Base-by-base conservation (phyloP, 176 grass and related monocot species). In the Panicum miliaceum region DNA sequence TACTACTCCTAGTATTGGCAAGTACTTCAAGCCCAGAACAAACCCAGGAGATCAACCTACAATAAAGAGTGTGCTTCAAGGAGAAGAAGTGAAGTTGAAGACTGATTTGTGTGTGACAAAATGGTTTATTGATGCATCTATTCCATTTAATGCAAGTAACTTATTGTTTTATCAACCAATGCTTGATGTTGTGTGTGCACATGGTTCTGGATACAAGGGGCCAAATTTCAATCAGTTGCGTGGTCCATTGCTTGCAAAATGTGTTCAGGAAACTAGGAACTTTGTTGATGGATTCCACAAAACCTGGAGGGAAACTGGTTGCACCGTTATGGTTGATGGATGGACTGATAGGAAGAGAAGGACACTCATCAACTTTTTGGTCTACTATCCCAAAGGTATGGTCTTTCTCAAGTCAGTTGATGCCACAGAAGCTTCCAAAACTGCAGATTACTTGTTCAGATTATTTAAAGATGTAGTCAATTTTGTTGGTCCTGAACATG, bases 141-240 rank as follows among this genome's bases (percentile, higher is more conserved):
- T 26, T 37, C 15, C 74, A 71, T 86, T 80, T 56, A 63, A 86
- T 80, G 73, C 73, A 34, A 40, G 1, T 46, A 78, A 14, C 29
- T 84, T 8, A 1, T 66, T 51, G 3, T 84, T 53, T 38, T 84
- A 66, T 20, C 14, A 52, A 13, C 71, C 71, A 12, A 77, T 67
- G 70, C 18, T 42, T 43, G 56, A 84, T 77, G 82, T 25, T 25
- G 18, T 78, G 7, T 20, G 29, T 56, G 6, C 43, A 14, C 4
- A 40, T 54, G 82, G 72, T 23, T 3, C 18, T 36, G 58, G 83
- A 19, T 85, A 85, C 27, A 73, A 67, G 19, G 83, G 73, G 29
- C 72, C 59, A 5, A 78, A 11, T 56, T 38, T 20, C 11, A 75
- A 41, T 20, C 18, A 56, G 6, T 5, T 56, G 1, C 10, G 54